Base-by-base conservation (phyloP, 2,329 filamentous ascomycete species). In the Penicillium sp. region DNA sequence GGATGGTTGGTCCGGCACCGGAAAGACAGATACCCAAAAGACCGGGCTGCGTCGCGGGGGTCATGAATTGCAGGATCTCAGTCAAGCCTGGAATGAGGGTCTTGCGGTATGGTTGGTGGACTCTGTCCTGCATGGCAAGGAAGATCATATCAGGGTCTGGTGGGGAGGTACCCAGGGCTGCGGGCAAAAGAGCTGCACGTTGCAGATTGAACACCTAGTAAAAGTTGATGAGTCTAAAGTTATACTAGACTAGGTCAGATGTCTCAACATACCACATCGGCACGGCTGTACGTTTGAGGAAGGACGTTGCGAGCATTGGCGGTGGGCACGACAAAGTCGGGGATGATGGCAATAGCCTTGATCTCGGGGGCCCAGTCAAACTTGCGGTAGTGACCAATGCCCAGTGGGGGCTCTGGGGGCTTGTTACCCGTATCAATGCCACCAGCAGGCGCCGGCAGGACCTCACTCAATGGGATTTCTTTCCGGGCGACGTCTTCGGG, bases 111-210 rank as follows among this genome's bases (percentile, higher is more conserved):
- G 92, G 95, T 77, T 99, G 95, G 79, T 99, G 95, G 60, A 99
- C 87, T 78, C 93, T 96, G 80, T 99, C 95, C 78, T 98, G 95
- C 95, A 99, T 99, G 47, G 93, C 93, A 48, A 96, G 87, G 79
- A 96, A 96, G 74, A 99, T 99, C 76, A 96, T 89, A 68, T 96
- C 89, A 23, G 95, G 89, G 71, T 97, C 90, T 1, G 93, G 93
- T 10, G 95, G 93, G 8, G 90, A 93, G 73, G 92, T 88, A 62
- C 93, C 92, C 46, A 99, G 83, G 1, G 93, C 93, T 11, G 92
- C 91, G 31, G 93, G 93, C 13, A 99, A 84, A 50, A 99, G 84
- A 2, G 93, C 93, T 74, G 96, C 91, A 64, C 95, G 86, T 78
- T 98, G 95, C 68, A 98, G 83, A 78, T 99, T 99, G 82, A 96